Percentiles rank a stretch among this genome's conserved stretches.
Conservation (phyloP, 129 eudicot genomes). For the Flaveria ramosissima region DNA sequence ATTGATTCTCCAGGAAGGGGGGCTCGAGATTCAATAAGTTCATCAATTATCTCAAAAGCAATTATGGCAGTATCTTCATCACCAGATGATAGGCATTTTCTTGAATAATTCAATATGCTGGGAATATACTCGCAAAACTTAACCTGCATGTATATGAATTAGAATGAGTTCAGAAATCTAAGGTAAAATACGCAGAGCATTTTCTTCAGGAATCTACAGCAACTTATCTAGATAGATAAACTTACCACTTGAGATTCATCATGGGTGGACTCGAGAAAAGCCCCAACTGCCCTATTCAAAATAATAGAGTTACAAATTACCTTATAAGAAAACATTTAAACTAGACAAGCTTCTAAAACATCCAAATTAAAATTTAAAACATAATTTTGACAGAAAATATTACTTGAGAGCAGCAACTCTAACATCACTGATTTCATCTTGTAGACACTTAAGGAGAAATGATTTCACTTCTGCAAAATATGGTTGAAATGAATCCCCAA, state of each 20-base stretch:
- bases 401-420: constrained; percentile 97
- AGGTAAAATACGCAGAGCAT: neutral
- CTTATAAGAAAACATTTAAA: constrained; percentile 1
- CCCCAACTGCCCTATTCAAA: constrained; percentile 83
- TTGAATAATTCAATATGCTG: constrained; percentile 73
- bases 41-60: constrained; percentile 96
- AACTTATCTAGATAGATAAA: constrained; percentile 12
- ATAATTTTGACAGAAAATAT: constrained; percentile 15
- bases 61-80: constrained; percentile 81
- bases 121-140: constrained; percentile 85
- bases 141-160: constrained; percentile 47
- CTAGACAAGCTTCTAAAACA: neutral
- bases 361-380: constrained; percentile 1
- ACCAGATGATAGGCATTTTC: constrained; percentile 81
- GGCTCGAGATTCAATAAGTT: constrained; percentile 90
- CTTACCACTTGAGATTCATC: constrained; percentile 89
- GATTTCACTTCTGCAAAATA: constrained; percentile 71
- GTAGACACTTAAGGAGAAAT: constrained; percentile 77
- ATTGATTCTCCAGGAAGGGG: constrained; percentile 93
- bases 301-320: constrained; percentile 23
- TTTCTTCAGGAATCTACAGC: neutral
- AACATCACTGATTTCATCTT: constrained; percentile 78
- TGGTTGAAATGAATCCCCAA: constrained; percentile 81
- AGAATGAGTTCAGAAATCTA: neutral
- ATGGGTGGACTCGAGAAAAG: constrained; percentile 83